Conservation (phyloP, 2,329 filamentous ascomycete genomes). For the Harringtonia lauricola region DNA sequence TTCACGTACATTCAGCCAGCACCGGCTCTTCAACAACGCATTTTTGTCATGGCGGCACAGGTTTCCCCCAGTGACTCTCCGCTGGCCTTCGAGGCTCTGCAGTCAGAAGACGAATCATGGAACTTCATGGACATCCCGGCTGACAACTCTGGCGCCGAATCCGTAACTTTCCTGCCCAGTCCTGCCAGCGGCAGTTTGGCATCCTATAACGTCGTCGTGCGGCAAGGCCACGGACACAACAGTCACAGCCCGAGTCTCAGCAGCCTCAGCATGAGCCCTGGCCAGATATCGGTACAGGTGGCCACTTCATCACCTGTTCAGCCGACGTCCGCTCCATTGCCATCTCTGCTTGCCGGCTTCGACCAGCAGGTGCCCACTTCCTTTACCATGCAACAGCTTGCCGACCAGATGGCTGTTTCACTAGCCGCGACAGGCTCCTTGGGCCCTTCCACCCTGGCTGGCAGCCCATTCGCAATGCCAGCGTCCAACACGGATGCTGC, state of each 20-base stretch:
- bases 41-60: constrained; percentile 4
- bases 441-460: not conserved
- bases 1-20: not conserved
- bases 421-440: not conserved
- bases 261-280: constrained; percentile 14
- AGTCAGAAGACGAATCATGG: constrained; percentile 30
- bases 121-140: constrained; percentile 28
- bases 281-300: constrained; percentile 14
- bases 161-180: constrained; percentile 34
- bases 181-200: constrained; percentile 39
- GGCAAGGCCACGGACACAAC: constrained; percentile 12
- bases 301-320: constrained; percentile 24
- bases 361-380: constrained; percentile 4
- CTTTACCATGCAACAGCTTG: constrained; percentile 5
- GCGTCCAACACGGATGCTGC: not conserved
- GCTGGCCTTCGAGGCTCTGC: constrained; percentile 3
- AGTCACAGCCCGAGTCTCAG: constrained; percentile 23
- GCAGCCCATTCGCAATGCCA: not conserved
- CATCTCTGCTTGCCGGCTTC: not conserved
- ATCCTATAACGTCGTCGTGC: constrained; percentile 35
- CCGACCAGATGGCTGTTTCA: not conserved
- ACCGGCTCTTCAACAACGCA: not conserved
- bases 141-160: constrained; percentile 23
- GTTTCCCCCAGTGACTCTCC: constrained; percentile 6
- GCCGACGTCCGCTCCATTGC: not conserved